Base-by-base conservation (phyloP, 352 stramenopile species). In the Phytophthora pisi region DNA sequence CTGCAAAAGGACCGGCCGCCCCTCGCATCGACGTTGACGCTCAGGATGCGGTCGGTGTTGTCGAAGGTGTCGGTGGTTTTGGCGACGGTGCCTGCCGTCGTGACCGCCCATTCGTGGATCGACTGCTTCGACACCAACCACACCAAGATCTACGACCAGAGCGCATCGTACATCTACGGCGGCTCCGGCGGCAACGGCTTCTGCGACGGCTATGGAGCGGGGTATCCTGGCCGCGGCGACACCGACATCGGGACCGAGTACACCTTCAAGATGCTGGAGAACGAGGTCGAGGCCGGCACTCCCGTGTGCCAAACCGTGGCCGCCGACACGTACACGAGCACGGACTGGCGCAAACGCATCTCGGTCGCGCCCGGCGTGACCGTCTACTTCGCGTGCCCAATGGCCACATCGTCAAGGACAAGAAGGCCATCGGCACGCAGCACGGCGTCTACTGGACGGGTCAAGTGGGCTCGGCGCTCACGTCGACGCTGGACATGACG, bases 251-350 rank as follows among this genome's bases (percentile, higher is more conserved):
- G 82, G 3, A 75, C 71, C 1, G 55, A 62, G 34, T 88, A 87
- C 65, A 91, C 82, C 34, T 76, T 84, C 72, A 91, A 91, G 56
- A 88, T 91, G 72, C 72, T 91, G 42, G 81, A 88, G 68, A 84
- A 88, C 64, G 72, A 84, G 47, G 82, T 84, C 23, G 76, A 89
- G 11, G 70, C 66, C 8, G 80, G 82, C 45, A 64, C 74, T 4
- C 47, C 58, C 0, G 78, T 91, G 10, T 89, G 82, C 53, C 54
- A 88, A 45, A 66, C 23, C 9, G 80, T 84, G 20, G 79, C 75
- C 1, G 62, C 72, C 16, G 81, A 89, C 67, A 78, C 81, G 51
- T 89, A 89, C 71, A 64, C 66, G 54, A 74, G 84, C 16, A 74
- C 74, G 52, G 81, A 75, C 57, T 91, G 82, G 82, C 66, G 80